Base-by-base conservation (phyloP, 2,329 filamentous ascomycete species). In the Ustulina deusta region DNA sequence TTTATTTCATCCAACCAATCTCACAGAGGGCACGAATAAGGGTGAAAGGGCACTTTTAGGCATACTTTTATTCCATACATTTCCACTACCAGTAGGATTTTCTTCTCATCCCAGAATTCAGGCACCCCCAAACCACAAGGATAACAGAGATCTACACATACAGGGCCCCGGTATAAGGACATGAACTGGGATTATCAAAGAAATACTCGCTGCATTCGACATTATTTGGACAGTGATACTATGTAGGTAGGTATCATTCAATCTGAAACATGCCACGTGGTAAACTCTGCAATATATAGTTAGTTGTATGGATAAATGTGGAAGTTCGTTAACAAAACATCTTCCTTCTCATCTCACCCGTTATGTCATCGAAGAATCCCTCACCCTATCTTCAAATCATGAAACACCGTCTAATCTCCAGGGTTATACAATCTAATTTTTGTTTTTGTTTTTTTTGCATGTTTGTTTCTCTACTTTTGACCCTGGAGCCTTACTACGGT, bases 331-430 rank as follows among this genome's bases (percentile, higher is more conserved):
- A 6, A 44, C 49, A 60, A 49, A 58, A 60, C 55, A 54, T 32
- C 9, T 36, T 54, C 20, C 40, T 44, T 44, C 13, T 40, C 42
- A 49, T 63, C 56, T 48, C 29, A 40, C 32, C 55, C 36, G 36
- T 54, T 38, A 54, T n/a, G 6, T 17, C 38, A 58, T 13, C 22
- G 42, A 10, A 9, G 22, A 48, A 48, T 61, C 38, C 56, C 34
- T 56, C 63, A 9, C 17, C 36, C 36, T 38, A 27, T 46, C 27
- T 10, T 54, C 27, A 38, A 20, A 44, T 65, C 55, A 60, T 60
- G 62, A 65, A 54, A 60, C 48, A 34, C 20, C 25, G 38, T 15
- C 36, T 25, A 25, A 48, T 38, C 5, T 40, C 48, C 49, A 7
- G 3, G 7, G 7, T 32, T n/a, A n/a, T n/a, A n/a, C n/a, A n/a